phyloP scores from a whole-genome alignment of 345 rosid genomes.

The Rhodamnia rubescens region DNA sequence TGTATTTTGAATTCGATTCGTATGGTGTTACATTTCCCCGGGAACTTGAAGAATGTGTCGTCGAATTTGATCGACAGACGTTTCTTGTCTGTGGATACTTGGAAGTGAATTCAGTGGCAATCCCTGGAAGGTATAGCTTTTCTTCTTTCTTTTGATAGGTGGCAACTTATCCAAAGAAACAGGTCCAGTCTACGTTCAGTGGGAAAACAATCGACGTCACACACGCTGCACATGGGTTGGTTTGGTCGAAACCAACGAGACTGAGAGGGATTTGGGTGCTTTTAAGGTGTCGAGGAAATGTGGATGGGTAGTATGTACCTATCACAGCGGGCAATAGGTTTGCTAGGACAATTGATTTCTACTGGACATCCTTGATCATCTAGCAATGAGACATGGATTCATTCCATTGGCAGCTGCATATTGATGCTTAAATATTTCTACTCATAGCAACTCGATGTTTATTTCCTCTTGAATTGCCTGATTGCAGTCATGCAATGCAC shows the following conservation, averaged over 20 bases:
- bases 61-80: no score
- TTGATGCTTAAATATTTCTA: not conserved
- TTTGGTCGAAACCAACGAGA: not conserved
- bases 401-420: not conserved
- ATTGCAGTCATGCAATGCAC: not conserved
- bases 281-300: not conserved
- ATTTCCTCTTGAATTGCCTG: not conserved
- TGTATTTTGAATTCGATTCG: no score
- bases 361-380: not conserved
- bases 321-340: not conserved
- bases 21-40: no score
- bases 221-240: not conserved
- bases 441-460: not conserved
- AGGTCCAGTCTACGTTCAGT: not conserved
- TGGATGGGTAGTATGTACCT: not conserved
- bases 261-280: not conserved
- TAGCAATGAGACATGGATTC: not conserved
- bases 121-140: not conserved
- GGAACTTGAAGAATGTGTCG: no score
- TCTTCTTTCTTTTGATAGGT: not conserved
- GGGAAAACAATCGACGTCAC: not conserved
- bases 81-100: no score
- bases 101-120: no score
- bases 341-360: not conserved
- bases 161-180: not conserved